phyloP scores from a whole-genome alignment of 306 rosid species.

The Medicago ruthenica region DNA sequence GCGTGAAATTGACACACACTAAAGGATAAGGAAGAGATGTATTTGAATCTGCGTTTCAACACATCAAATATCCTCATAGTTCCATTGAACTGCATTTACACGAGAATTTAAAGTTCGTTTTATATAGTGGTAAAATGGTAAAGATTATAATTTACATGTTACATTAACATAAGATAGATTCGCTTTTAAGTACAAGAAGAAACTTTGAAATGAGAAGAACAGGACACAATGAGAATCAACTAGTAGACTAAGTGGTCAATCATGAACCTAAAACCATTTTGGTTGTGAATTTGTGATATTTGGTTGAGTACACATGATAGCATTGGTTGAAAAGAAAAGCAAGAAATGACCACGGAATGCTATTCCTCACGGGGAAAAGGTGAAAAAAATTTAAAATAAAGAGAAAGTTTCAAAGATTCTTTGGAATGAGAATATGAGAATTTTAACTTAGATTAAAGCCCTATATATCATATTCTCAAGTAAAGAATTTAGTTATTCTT shows the following conservation, averaged over 20 bases:
- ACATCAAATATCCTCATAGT: background rate
- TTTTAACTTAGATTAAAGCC: constrained; percentile 74
- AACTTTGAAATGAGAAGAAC: constrained; percentile 51
- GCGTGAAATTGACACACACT: background rate
- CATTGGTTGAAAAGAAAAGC: constrained; percentile 66
- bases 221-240: constrained; percentile 43
- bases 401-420: constrained; percentile 60
- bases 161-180: constrained; percentile 47
- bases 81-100: background rate
- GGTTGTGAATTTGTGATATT: constrained; percentile 37
- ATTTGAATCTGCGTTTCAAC: background rate
- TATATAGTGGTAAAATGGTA: background rate
- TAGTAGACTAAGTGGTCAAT: constrained; percentile 52
- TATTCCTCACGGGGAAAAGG: constrained; percentile 66
- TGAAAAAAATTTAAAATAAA: background rate
- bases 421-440: constrained; percentile 76
- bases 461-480: constrained; percentile 79
- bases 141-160: constrained; percentile 34
- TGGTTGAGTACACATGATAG: constrained; percentile 59
- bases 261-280: constrained; percentile 48
- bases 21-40: background rate
- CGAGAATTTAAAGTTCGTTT: background rate
- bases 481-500: constrained; percentile 78
- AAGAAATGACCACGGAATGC: constrained; percentile 99
- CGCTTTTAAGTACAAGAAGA: constrained; percentile 47